Evolutionary conservation across 176 grass and related monocot genomes (phyloP).

Genomic region (Zizania latifolia): DNA sequence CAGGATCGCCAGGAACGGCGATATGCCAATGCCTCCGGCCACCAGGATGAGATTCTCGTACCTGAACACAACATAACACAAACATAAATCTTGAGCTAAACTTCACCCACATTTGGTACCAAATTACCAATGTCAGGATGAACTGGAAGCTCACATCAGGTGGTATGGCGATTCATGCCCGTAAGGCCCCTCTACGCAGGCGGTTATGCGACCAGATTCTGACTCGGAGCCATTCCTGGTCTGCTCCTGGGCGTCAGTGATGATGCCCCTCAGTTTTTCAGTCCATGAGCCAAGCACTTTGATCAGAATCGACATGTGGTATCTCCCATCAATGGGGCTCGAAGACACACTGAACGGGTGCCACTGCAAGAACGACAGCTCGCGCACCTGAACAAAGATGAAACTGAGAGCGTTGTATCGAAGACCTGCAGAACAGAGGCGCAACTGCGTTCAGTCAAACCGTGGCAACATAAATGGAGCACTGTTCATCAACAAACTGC

Average conservation of each 20-base stretch:
- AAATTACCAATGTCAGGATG: neutral
- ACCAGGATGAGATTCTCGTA: slow-evolving; percentile 98
- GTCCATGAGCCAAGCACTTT: slow-evolving; percentile 95
- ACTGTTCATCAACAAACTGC: neutral
- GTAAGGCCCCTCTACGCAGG: slow-evolving; percentile 84
- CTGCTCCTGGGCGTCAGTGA: slow-evolving; percentile 46
- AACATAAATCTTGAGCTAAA: neutral
- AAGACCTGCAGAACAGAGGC: slow-evolving; percentile 48
- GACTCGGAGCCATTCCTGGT: slow-evolving; percentile 18
- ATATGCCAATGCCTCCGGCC: slow-evolving; percentile 91
- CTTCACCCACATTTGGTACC: neutral
- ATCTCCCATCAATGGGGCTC: slow-evolving; percentile 85
- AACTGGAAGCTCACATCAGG: slow-evolving; percentile 68
- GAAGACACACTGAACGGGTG: slow-evolving; percentile 98
- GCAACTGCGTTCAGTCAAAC: neutral
- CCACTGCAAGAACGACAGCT: slow-evolving; percentile 85
- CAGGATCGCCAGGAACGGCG: slow-evolving; percentile 80
- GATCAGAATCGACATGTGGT: slow-evolving; percentile 85
- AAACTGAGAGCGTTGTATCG: slow-evolving; percentile 89
- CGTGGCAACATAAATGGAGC: neutral
- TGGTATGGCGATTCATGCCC: slow-evolving; percentile 95
- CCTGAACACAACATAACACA: slow-evolving; percentile 22
- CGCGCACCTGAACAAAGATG: slow-evolving; percentile 84
- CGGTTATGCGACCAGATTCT: slow-evolving; percentile 45
- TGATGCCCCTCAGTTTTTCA: slow-evolving; percentile 54